Percentiles rank a stretch among this genome's conserved stretches.
Conservation (phyloP, 352 stramenopile genomes). For the Phytophthora citrophthora region DNA sequence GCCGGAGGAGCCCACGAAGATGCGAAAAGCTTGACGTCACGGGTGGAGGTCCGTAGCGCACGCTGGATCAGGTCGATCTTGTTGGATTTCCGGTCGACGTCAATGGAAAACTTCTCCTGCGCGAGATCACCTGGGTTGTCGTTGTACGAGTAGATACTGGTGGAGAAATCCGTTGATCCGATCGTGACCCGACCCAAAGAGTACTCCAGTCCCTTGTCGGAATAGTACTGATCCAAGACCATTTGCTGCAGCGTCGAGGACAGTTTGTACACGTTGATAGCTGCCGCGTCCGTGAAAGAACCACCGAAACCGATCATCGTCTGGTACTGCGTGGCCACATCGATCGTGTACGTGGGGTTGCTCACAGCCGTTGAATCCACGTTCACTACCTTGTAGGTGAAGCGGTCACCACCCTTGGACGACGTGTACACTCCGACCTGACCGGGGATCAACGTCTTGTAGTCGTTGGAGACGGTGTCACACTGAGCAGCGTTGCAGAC, state of each 20-base stretch:
- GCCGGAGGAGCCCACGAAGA: conserved; percentile 86
- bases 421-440: conserved; percentile 58
- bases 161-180: conserved; percentile 91
- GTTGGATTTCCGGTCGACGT: conserved; percentile 72
- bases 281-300: conserved; percentile 92
- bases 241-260: conserved; percentile 77
- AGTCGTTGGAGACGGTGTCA: conserved; percentile 59
- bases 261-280: conserved; percentile 88
- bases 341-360: conserved; percentile 53
- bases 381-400: conserved; percentile 43
- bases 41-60: conserved; percentile 46
- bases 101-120: conserved; percentile 78
- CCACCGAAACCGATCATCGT: conserved; percentile 91
- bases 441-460: conserved; percentile 40
- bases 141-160: conserved; percentile 87
- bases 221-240: conserved; percentile 89
- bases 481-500: conserved; percentile 61
- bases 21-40: conserved; percentile 73
- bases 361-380: conserved; percentile 29
- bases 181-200: conserved; percentile 91
- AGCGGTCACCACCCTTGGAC: conserved; percentile 55
- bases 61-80: conserved; percentile 81
- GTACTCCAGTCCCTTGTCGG: conserved; percentile 82
- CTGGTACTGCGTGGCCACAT: conserved; percentile 63
- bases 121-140: conserved; percentile 76